Base-by-base conservation (phyloP, 2,329 filamentous ascomycete species). In the Blastomyces parvus region DNA sequence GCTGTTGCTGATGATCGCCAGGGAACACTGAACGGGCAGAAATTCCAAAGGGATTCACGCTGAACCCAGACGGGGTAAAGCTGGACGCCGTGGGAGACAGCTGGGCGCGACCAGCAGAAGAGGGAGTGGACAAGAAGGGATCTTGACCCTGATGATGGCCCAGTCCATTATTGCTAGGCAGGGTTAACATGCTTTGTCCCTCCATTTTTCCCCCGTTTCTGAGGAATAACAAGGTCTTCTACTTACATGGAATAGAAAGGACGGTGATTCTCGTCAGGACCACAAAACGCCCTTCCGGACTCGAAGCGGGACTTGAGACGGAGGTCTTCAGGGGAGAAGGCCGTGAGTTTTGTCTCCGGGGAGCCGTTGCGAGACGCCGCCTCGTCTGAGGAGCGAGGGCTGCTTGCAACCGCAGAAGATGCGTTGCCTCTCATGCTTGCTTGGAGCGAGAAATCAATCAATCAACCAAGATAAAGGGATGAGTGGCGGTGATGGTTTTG, bases 81-180 rank as follows among this genome's bases (percentile, higher is more conserved):
- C 80, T 71, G 1, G 82, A 83, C 1, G 86, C 86, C 7, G 83
- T 87, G 1, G 87, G 84, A 3, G 86, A 89, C 27, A 90, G 75
- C 66, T 84, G 70, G 22, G 63, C 62, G 46, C 67, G 66, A 27
- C 55, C 66, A 60, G 67, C 63, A 30, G 65, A 53, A 48, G 63
- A 64, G 33, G 66, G 56, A 48, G 70, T 65, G 42, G 67, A 65
- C 60, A 68, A 63, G 65, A 75, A 75, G 17, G 72, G 72, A 64
- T 75, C 71, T 50, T 69, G 63, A n/a, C 66, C 66, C 50, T 64
- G 66, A 52, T 42, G 71, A 52, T 42, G 71, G 13, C 46, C 50
- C 36, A 50, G n/a, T 25, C 44, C 46, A 50, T 52, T 25, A 25
- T 52, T 27, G 27, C 59, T 50, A 25, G 44, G 6, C 13, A 60